phyloP scores from a whole-genome alignment of 2,329 filamentous ascomycete species.

The Neopestalotiopsis clavispora region DNA sequence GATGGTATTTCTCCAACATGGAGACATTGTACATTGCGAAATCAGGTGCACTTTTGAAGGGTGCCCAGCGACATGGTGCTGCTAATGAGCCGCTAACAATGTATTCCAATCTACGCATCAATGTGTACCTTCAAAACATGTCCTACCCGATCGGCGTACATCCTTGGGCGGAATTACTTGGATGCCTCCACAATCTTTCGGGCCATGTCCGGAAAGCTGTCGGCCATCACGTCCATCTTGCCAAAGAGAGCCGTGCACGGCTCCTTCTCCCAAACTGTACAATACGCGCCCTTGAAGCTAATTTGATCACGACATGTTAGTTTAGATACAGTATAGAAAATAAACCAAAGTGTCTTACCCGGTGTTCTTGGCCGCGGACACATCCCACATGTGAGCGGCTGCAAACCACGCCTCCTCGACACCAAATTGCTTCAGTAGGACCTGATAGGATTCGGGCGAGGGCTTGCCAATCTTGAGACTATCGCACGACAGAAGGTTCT shows the following conservation, averaged over 20 bases:
- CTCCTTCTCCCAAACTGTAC: slow-evolving; percentile 57
- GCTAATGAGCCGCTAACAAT: not conserved
- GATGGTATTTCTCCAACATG: too few relatives aligned
- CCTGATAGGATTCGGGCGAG: slow-evolving; percentile 49
- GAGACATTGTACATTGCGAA: too few relatives aligned
- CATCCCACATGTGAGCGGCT: slow-evolving; percentile 66
- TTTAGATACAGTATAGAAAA: not conserved
- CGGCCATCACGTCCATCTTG: slow-evolving; percentile 49
- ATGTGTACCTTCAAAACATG: not conserved
- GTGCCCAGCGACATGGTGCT: too few relatives aligned
- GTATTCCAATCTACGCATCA: not conserved
- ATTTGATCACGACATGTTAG: not conserved
- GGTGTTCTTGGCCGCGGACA: slow-evolving; percentile 53
- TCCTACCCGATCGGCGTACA: not conserved
- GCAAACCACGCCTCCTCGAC: slow-evolving; percentile 56
- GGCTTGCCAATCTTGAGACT: slow-evolving; percentile 54
- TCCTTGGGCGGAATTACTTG: not conserved
- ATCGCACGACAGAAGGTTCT: slow-evolving; percentile 59
- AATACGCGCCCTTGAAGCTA: slow-evolving; percentile 57
- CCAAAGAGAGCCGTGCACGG: slow-evolving; percentile 54
- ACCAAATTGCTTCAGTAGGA: slow-evolving; percentile 46
- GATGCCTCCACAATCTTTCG: slow-evolving; percentile 37
- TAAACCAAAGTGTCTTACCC: slow-evolving; percentile 35
- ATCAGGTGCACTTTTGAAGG: too few relatives aligned
- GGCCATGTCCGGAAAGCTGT: slow-evolving; percentile 53